A percentile compares a stretch with the other conserved stretches of the same genome.
Conservation (phyloP, 345 rosid genomes). For the Arabidopsis arenosa region DNA sequence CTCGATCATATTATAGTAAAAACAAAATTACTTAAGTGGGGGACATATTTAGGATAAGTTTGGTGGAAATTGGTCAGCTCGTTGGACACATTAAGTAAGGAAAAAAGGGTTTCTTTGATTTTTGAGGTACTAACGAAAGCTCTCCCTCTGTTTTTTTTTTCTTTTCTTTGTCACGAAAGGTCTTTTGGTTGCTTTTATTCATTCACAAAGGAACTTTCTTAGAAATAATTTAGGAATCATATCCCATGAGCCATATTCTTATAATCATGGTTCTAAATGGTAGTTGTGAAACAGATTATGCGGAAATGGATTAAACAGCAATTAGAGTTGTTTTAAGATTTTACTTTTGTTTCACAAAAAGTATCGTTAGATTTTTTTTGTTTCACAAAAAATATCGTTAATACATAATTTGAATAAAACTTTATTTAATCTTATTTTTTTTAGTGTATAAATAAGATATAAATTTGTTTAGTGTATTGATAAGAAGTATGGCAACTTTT, state of each 20-base stretch:
- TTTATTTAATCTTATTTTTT: no score
- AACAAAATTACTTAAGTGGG: constrained; percentile 23
- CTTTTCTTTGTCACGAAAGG: background rate
- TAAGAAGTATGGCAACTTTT: no score
- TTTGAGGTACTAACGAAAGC: constrained; percentile 42
- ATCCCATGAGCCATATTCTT: background rate
- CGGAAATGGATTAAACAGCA: background rate
- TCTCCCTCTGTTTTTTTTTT: background rate
- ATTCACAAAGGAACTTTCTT: constrained; percentile 34
- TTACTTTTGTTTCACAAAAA: no score
- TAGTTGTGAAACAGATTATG: background rate
- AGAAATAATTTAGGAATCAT: constrained; percentile 7
- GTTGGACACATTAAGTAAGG: constrained; percentile 44
- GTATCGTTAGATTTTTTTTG: no score
- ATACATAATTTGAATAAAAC: no score
- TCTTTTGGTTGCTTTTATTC: constrained; percentile 32
- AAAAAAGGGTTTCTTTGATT: constrained; percentile 43
- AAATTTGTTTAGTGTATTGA: no score
- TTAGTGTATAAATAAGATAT: no score
- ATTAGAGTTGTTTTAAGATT: no score
- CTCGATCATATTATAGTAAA: background rate
- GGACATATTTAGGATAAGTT: constrained; percentile 40
- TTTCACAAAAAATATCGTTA: no score
- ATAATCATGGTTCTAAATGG: background rate
- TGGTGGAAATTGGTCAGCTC: constrained; percentile 50